These are phyloP conservation scores for Aspergillus proliferans DNA, from an alignment of 2,329 filamentous ascomycete genomes.

Conservation along the genomic window DNA sequence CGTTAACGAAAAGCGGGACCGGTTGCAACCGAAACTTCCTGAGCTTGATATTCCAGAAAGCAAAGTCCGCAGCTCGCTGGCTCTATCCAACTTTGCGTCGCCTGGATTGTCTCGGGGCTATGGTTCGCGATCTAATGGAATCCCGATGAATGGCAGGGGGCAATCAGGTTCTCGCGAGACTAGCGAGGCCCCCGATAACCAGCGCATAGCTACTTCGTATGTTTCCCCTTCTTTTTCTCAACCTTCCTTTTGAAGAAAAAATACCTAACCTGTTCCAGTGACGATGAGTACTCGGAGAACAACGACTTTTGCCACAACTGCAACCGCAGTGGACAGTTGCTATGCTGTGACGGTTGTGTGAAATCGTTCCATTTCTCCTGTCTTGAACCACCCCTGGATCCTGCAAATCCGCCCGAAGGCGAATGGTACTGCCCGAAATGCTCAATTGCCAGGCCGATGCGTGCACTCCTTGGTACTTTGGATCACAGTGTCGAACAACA, in stretches of 20 bases:
- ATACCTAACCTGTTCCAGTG: constrained; percentile 12
- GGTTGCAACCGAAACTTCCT: constrained; percentile 16
- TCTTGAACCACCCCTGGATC: constrained; percentile 70
- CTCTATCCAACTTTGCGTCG: constrained; percentile 8
- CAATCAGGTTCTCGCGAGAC: constrained; percentile 15
- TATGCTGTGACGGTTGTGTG: constrained; percentile 90
- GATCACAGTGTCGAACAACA: constrained; percentile 60
- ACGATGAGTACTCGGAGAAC: constrained; percentile 53
- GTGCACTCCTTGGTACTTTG: constrained; percentile 57
- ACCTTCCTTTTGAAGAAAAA: not conserved
- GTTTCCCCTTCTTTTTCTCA: not conserved
- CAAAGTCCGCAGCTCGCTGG: constrained; percentile 19
- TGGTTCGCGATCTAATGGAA: constrained; percentile 1
- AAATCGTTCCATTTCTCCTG: constrained; percentile 87
- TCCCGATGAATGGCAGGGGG: constrained; percentile 2
- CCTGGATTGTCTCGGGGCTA: constrained; percentile 1
- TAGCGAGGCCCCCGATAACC: constrained; percentile 19
- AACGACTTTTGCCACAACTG: constrained; percentile 88
- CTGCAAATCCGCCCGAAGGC: constrained; percentile 59
- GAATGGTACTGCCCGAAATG: constrained; percentile 73
- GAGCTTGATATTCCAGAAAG: constrained; percentile 19
- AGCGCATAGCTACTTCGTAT: constrained; percentile 15
- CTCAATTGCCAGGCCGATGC: constrained; percentile 52
- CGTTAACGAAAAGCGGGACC: constrained; percentile 21
- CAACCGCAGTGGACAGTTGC: constrained; percentile 71